These are phyloP conservation scores for Rosa multiflora DNA, from an alignment of 306 rosid species.

Conservation along the genomic window DNA sequence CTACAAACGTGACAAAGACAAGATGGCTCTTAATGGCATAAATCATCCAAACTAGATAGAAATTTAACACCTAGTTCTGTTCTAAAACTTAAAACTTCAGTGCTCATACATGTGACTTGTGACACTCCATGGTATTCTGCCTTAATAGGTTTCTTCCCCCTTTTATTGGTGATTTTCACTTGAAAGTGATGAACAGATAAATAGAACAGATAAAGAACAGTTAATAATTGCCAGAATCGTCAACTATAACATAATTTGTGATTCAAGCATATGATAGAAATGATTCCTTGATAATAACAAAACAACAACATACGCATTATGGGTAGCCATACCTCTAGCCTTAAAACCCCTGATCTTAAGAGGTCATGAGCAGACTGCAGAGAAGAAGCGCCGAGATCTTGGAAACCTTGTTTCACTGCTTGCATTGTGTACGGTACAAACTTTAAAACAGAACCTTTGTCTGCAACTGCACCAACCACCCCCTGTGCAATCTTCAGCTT, in stretches of 20 bases:
- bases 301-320: neutral
- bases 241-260: neutral
- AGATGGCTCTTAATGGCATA: neutral
- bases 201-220: neutral
- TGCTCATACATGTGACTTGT: neutral
- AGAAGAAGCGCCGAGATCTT: slow-evolving; percentile 91
- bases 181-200: neutral
- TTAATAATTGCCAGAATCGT: neutral
- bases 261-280: neutral
- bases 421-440: slow-evolving; percentile 90
- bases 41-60: neutral
- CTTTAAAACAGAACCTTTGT: slow-evolving; percentile 89
- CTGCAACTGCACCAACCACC: slow-evolving; percentile 92
- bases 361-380: slow-evolving; percentile 87
- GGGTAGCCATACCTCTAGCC: slow-evolving; percentile 73
- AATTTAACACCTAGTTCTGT: neutral
- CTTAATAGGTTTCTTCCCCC: neutral
- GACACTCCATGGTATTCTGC: neutral
- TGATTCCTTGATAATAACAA: neutral
- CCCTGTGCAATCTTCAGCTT: slow-evolving; percentile 94
- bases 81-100: neutral
- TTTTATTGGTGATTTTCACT: neutral
- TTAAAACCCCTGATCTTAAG: slow-evolving; percentile 58
- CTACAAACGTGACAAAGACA: neutral
- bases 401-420: slow-evolving; percentile 97